phyloP scores from a whole-genome alignment of 75 land plant species.

The Pinus albicaulis region DNA sequence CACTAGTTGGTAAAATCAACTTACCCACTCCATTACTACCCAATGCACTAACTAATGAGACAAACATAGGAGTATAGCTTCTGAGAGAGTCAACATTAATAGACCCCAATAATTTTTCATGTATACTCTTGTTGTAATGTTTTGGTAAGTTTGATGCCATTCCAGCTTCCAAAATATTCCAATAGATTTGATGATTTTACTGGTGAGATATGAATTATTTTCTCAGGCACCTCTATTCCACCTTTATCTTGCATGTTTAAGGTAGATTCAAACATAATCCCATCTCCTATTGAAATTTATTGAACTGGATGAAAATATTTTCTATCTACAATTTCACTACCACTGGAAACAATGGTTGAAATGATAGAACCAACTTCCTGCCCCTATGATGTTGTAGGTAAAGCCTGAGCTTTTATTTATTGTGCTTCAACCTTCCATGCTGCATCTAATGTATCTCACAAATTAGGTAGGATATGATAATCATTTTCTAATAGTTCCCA shows the following conservation, averaged over 20 bases:
- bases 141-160: slow-evolving; percentile 46
- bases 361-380: not conserved
- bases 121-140: slow-evolving; percentile 26
- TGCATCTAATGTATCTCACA: slow-evolving; percentile 80
- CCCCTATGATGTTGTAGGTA: slow-evolving; percentile 6
- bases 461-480: slow-evolving; percentile 35
- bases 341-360: not conserved
- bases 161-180: slow-evolving; percentile 47
- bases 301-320: not conserved
- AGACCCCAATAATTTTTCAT: not conserved
- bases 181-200: slow-evolving; percentile 44
- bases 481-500: slow-evolving; percentile 23
- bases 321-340: not conserved
- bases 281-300: too few species aligned
- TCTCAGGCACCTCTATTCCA: slow-evolving; percentile 23
- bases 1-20: slow-evolving; percentile 45
- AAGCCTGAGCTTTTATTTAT: slow-evolving; percentile 12
- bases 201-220: slow-evolving; percentile 38
- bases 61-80: slow-evolving; percentile 18
- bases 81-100: slow-evolving; percentile 22
- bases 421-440: slow-evolving; percentile 78
- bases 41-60: slow-evolving; percentile 28
- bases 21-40: slow-evolving; percentile 58
- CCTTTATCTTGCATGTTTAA: slow-evolving; percentile 37
- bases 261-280: slow-evolving; percentile 40